Conservation (phyloP, 352 stramenopile species). For the Globisporangium paddicum region DNA sequence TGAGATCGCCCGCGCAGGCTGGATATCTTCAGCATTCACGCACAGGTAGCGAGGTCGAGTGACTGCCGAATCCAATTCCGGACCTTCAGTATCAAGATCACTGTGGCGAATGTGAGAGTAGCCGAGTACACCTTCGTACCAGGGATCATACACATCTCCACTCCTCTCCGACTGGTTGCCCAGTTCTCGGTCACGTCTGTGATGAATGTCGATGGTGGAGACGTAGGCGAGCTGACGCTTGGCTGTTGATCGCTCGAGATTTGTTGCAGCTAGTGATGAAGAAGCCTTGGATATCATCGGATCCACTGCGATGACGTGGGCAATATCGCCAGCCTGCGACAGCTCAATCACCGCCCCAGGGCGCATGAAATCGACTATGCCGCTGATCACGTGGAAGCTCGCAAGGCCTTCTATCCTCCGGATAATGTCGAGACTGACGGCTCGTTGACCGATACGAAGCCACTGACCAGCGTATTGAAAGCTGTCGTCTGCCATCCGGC, state of each 20-base stretch:
- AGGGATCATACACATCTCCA: background rate
- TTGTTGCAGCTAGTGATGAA: background rate
- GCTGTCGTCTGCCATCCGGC: background rate
- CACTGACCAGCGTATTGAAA: background rate
- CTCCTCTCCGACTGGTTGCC: background rate
- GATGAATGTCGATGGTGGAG: background rate
- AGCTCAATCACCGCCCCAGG: constrained; percentile 28
- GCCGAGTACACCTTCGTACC: background rate
- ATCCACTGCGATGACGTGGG: constrained; percentile 20
- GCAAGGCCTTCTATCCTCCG: constrained; percentile 23
- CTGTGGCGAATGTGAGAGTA: background rate
- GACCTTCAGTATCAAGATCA: background rate
- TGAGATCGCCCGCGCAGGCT: background rate
- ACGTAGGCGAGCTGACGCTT: constrained; percentile 7
- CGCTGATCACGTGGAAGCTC: constrained; percentile 28
- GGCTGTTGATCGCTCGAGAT: background rate
- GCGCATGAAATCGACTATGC: constrained; percentile 34
- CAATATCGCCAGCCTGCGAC: constrained; percentile 20
- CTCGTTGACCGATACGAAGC: constrained; percentile 22
- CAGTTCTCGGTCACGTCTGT: background rate
- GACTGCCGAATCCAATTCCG: background rate
- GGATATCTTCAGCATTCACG: constrained; percentile 12
- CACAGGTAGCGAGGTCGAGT: constrained; percentile 4
- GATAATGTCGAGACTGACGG: constrained; percentile 13
- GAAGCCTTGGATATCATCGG: background rate